Evolutionary conservation across 257 asterid genomes (phyloP).

Genomic region (Plectranthus barbatus): DNA sequence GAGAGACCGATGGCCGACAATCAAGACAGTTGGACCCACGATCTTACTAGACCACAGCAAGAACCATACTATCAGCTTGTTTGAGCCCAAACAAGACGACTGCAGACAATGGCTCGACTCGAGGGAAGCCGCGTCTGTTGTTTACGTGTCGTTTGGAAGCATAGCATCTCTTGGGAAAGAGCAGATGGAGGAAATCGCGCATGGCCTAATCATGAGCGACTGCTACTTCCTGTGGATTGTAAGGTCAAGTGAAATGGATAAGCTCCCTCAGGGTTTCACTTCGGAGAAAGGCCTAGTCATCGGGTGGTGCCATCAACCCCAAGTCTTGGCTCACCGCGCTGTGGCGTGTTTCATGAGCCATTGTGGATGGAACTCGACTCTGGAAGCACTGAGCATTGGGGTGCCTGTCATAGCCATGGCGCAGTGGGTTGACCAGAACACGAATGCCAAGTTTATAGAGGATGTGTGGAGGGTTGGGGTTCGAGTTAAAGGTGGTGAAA

Average conservation of each 20-base stretch:
- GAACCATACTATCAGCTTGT: conserved; percentile 15
- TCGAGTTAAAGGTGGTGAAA: conserved; percentile 1
- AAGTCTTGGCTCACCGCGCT: conserved; percentile 29
- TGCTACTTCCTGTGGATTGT: conserved; percentile 32
- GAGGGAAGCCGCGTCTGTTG: not conserved
- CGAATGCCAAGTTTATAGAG: conserved; percentile 22
- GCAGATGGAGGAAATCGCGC: conserved; percentile 39
- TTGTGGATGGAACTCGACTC: conserved; percentile 38
- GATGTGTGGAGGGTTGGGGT: conserved; percentile 35
- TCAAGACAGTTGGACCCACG: conserved; percentile 26
- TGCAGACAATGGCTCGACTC: conserved; percentile 27
- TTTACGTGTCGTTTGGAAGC: conserved; percentile 34
- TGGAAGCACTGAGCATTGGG: conserved; percentile 28
- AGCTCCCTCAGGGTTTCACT: conserved; percentile 24
- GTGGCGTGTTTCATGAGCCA: conserved; percentile 34
- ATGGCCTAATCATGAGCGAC: conserved; percentile 11
- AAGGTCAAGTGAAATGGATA: conserved; percentile 24
- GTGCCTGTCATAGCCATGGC: conserved; percentile 30
- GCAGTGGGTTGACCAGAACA: conserved; percentile 25
- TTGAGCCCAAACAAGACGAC: conserved; percentile 16
- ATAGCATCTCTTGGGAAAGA: conserved; percentile 7
- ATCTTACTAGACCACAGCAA: not conserved
- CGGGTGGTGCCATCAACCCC: conserved; percentile 38
- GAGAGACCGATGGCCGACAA: conserved; percentile 14
- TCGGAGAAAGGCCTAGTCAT: conserved; percentile 22